Evolutionary conservation across 1,284 basidiomycete species (phyloP).

Genomic region (Fomitiporia mediterranea): DNA sequence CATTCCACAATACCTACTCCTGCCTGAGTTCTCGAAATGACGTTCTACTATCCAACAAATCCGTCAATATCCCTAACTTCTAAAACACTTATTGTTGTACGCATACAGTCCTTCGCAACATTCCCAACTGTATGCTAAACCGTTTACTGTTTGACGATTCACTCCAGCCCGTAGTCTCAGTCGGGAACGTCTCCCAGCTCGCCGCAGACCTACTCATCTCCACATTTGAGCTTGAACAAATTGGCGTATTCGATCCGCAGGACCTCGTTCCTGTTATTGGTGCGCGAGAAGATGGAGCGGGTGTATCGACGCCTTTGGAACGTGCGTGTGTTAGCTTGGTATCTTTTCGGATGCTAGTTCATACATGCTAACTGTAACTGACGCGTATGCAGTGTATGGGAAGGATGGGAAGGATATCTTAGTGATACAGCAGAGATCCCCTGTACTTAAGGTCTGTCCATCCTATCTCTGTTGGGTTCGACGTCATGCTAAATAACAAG

Average conservation of each 20-base stretch:
- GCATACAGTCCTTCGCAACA: not conserved
- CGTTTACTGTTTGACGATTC: not conserved
- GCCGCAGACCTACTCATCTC: conserved; percentile 69
- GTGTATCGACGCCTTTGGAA: conserved; percentile 71
- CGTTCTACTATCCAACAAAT: conserved; percentile 31
- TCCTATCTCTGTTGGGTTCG: not conserved
- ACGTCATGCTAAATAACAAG: not conserved
- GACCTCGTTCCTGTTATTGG: conserved; percentile 68
- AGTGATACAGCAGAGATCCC: conserved; percentile 73
- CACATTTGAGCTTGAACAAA: conserved; percentile 51
- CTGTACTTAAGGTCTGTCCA: conserved; percentile 59
- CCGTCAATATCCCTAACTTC: conserved; percentile 5
- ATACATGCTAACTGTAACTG: conserved; percentile 3
- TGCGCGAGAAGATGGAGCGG: conserved; percentile 49
- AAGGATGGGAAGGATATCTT: conserved; percentile 43
- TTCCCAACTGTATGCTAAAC: not conserved
- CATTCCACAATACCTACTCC: no score
- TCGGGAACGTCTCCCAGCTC: conserved; percentile 75
- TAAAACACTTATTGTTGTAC: conserved; percentile 16
- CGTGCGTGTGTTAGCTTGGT: no score
- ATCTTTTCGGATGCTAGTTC: conserved; percentile 11
- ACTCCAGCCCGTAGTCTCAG: conserved; percentile 74
- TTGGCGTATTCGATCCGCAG: conserved; percentile 58
- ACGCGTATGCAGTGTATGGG: conserved; percentile 53
- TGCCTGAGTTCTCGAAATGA: conserved; percentile 25